Evolutionary conservation across 768 basidiomycete species (phyloP).

Genomic region (Kwoniella pini): DNA sequence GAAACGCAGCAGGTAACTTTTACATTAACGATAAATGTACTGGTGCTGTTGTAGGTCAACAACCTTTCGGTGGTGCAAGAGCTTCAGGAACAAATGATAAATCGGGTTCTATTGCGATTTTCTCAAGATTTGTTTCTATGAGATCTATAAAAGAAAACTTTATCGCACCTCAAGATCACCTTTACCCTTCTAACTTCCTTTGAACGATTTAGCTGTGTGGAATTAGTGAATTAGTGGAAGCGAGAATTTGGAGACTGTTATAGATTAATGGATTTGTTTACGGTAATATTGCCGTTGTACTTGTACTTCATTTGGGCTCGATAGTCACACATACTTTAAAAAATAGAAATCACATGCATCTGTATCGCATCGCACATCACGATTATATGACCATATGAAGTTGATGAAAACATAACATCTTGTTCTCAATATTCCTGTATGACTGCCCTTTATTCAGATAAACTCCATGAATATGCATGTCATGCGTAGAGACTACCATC

Average conservation of each 20-base stretch:
- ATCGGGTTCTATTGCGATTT: constrained; percentile 78
- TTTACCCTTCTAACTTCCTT: constrained; percentile 83
- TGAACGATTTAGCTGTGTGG: constrained; percentile 48
- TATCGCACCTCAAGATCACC: constrained; percentile 73
- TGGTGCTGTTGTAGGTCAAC: constrained; percentile 70
- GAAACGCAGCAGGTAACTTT: constrained; percentile 91
- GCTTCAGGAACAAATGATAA: constrained; percentile 98
- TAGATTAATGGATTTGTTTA: background rate
- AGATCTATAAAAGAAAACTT: constrained; percentile 98
- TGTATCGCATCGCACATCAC: background rate
- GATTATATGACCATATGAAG: too few species aligned
- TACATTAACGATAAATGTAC: constrained; percentile 97
- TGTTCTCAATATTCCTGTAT: too few species aligned
- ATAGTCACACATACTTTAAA: background rate
- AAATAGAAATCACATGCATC: background rate
- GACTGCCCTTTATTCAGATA: too few species aligned
- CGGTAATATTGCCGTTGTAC: background rate
- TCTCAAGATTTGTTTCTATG: constrained; percentile 69
- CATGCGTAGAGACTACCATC: too few species aligned
- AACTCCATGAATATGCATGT: too few species aligned
- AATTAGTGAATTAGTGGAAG: background rate
- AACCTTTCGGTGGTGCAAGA: constrained; percentile 94
- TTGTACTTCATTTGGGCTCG: background rate
- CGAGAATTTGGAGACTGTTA: background rate
- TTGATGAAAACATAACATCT: too few species aligned